Evolutionary conservation across 169 alveolate genomes (phyloP), one percentile per base, ranked within the genome.

Genomic region (Neospora caninum): DNA sequence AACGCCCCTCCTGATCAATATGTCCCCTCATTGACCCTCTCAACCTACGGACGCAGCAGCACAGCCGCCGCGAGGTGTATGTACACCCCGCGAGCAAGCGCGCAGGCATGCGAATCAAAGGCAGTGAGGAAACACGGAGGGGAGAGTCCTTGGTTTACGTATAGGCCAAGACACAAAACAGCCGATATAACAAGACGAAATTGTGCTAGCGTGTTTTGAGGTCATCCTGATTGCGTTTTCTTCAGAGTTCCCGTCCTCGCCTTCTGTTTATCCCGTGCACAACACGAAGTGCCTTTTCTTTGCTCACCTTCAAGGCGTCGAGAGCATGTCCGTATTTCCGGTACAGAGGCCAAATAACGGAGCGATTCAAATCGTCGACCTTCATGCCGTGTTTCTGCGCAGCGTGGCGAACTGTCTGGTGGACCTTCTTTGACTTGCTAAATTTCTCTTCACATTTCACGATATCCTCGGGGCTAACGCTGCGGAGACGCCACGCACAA

Each of bases 301-400:
- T 64, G n/a, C 83, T 31, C 53, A 94, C 96, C 97, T 98, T 98
- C 88, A 99, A 98, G 29, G 99, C 99, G 94, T 98, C 99, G 69
- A 97, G 96, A 25, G 99, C 99, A 93, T 98, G 99, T 34, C 98
- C 99, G 95, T 98, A 98, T 83, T 97, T 98, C 69, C 98, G 97
- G 96, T 99, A 98, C 73, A 99, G 96, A 25, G 99, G 99, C 99
- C 99, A 99, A 49, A 98, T 98, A 80, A 98, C 97, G 78, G 94
- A 96, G 91, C 98, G 96, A 96, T 99, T 98, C 41, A 99, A 96
- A 69, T 95, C 98, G 94, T 98, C 99, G 39, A 99, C 99, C 34
- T 98, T 95, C 93, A 98, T 96, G 67, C 96, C 96, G 95, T 98
- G 95, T 92, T 92, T 97, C 96, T 64, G 93, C 2, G 99, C 99